Evolutionary conservation across 352 stramenopile genomes (phyloP), one percentile per base, ranked within the genome.

Genomic region (Globisporangium iwayamae): DNA sequence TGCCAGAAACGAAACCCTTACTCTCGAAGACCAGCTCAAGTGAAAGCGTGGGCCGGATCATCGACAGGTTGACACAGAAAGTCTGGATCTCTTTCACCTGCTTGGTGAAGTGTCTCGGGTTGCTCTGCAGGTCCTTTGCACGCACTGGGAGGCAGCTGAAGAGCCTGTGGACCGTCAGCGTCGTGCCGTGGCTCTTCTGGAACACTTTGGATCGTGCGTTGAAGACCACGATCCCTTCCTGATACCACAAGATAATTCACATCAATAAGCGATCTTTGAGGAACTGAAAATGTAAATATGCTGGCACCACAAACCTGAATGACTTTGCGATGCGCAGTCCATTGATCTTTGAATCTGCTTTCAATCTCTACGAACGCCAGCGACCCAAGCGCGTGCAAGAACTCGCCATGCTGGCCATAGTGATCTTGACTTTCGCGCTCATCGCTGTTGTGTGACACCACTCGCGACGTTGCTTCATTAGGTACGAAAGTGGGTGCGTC

Each of bases 11-110:
- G 25, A 39, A 62, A 8, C 10, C 30, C 65, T 4, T 65, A 77
- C 79, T 64, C 67, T 82, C 39, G 69, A 82, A 87, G 34, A 68
- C 72, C 20, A 90, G 57, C 20, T 85, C 69, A 59, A 93, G 76
- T 11, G 85, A 71, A 8, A 93, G 47, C 2, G 68, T 77, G n/a
- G 80, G 81, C 80, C 83, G 91, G 14, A 94, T 87, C 70, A 96
- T 74, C 0, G 83, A 87, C 36, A 91, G 73, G 18, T 71, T 83
- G 10, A 70, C 55, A 39, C 77, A 85, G 50, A 91, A 83, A 18
- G 52, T 67, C 28, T 75, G 72, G 16, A 94, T 76, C 38, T 62
- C 66, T 28, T 72, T 73, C 9, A 72, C 66, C 14, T 89, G 59
- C 62, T 70, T 74, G 10, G 50, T 25, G 54, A 65, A 75, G n/a